These are phyloP conservation scores for Fusarium sp. DNA, from an alignment of 2,329 filamentous ascomycete species.

Conservation along the genomic window DNA sequence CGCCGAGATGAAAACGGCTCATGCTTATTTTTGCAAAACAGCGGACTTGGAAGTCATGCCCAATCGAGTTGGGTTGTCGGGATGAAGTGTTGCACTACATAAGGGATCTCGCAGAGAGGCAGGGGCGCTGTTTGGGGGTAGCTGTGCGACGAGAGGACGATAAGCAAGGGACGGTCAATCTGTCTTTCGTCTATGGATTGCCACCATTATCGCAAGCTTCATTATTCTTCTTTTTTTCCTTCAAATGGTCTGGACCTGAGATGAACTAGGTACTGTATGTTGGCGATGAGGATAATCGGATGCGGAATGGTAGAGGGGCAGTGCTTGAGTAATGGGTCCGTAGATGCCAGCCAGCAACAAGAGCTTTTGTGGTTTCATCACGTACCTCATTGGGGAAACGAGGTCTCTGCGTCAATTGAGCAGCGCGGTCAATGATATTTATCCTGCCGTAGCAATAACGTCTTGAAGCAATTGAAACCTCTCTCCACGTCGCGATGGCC, in stretches of 20 bases:
- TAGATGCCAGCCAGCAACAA: not conserved
- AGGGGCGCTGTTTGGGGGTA: not conserved
- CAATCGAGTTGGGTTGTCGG: not conserved
- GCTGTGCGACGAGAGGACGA: not conserved
- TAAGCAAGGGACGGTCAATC: not conserved
- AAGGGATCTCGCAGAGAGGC: not conserved
- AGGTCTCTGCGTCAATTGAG: not conserved
- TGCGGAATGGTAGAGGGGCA: not conserved
- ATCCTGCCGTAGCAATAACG: not conserved
- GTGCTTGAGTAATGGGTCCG: not conserved
- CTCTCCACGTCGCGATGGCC: not conserved
- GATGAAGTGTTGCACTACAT: not conserved
- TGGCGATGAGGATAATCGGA: not conserved
- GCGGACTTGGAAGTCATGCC: not conserved
- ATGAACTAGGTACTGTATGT: too few species aligned
- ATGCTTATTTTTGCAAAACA: not conserved
- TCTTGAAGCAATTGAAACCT: not conserved
- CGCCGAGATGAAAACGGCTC: not conserved
- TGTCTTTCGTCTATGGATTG: not conserved
- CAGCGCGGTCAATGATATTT: not conserved
- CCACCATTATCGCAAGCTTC: not conserved
- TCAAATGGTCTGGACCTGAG: not conserved
- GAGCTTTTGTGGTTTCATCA: not conserved
- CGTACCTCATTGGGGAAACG: accelerated
- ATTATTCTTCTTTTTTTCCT: not conserved